Evolutionary conservation across 805 yeast genomes (phyloP), one percentile per base, ranked within the genome.

Genomic region (Spathaspora passalidarum): DNA sequence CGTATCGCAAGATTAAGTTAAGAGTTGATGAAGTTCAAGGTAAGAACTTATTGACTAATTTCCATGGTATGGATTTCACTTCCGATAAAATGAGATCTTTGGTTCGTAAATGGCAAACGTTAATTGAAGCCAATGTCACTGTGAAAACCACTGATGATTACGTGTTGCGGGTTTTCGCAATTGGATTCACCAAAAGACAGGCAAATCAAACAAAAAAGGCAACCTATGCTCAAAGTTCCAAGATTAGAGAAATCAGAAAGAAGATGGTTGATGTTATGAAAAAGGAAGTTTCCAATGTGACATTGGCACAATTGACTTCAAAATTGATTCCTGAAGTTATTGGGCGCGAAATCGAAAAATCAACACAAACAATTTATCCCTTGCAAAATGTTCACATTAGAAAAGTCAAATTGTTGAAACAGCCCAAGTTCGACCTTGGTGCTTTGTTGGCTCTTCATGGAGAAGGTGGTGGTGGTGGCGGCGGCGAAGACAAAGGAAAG

Each of bases 1-100:
- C 97, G 57, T 86, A 85, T 88, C 92, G 96, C 84, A 90, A 92
- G 80, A 79, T 92, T 71, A 88, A 86, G 79, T 88, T 92, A 78
- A 90, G 97, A 81, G 96, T 92, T 65, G 98, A 91, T 69, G 98
- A 92, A 80, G 96, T 91, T 63, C 97, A 92, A 81, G 98, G 97
- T 80, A 88, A 89, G 81, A 90, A 91, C 86, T 82, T 91, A 69
- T 82, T 91, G 73, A 91, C 98, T 82, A 92, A 92, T 94, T 92
- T 91, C 94, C 97, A 91, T 83, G 98, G 98, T 69, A 77, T 92
- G 77, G 96, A 90, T 81, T 91, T 92, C 86, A 91, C 98, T 69
- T 81, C 96, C 59, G 97, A 91, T 81, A 92, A 92, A 82, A 80
- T 92, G 72, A 88, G 96, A 81, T 91, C 97, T 49, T 82, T 92